Conservation (phyloP, 2,329 filamentous ascomycete species). For the Ilyonectria sp. region DNA sequence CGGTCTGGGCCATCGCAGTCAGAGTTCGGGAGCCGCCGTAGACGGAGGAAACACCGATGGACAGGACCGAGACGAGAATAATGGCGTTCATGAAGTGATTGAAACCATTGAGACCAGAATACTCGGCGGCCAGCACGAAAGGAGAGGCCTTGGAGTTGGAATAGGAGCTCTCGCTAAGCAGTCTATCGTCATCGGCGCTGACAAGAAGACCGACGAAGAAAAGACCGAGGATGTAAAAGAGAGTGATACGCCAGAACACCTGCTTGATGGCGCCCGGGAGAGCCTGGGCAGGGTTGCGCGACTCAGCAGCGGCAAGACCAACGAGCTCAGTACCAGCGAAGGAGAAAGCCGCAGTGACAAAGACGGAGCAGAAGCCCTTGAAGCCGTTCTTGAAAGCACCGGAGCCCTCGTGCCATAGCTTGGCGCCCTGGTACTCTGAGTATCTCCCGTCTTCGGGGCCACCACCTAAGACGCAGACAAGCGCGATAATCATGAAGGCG, state of each 20-base stretch:
- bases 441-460: slow-evolving; percentile 64
- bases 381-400: slow-evolving; percentile 78
- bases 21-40: slow-evolving; percentile 71
- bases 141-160: slow-evolving; percentile 59
- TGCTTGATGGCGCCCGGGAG: slow-evolving; percentile 87
- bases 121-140: slow-evolving; percentile 66
- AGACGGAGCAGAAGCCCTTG: slow-evolving; percentile 78
- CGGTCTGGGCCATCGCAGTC: slow-evolving; percentile 68
- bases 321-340: slow-evolving; percentile 80
- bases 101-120: slow-evolving; percentile 64
- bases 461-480: slow-evolving; percentile 72
- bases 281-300: slow-evolving; percentile 76
- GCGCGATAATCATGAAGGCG: slow-evolving; percentile 74
- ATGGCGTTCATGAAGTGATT: slow-evolving; percentile 69
- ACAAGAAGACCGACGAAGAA: slow-evolving; percentile 65
- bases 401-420: slow-evolving; percentile 51
- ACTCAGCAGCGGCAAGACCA: slow-evolving; percentile 79
- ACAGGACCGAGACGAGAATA: slow-evolving; percentile 69
- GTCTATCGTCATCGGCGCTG: slow-evolving; percentile 59
- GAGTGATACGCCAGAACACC: slow-evolving; percentile 68
- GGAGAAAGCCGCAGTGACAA: slow-evolving; percentile 80
- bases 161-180: slow-evolving; percentile 50
- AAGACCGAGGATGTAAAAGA: slow-evolving; percentile 66
- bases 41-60: slow-evolving; percentile 68
- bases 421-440: slow-evolving; percentile 60